These are phyloP conservation scores for Gardenia jasminoides DNA, from an alignment of 257 asterid species.

Conservation along the genomic window DNA sequence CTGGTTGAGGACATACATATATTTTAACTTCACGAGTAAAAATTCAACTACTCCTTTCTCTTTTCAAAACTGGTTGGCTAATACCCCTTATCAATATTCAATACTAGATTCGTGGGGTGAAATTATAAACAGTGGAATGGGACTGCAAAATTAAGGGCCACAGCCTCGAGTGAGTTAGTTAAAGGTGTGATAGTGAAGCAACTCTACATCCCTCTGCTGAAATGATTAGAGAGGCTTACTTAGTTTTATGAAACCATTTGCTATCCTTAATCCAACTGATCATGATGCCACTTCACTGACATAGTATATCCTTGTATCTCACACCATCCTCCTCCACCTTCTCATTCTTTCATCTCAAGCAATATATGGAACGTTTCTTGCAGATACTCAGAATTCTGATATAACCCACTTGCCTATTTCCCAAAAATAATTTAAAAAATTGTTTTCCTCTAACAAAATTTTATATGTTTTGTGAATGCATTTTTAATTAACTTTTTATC, in stretches of 20 bases:
- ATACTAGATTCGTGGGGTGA: not conserved
- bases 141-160: conserved; percentile 11
- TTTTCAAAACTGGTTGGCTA: not conserved
- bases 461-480: too few species aligned
- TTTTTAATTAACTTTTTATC: too few species aligned
- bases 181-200: conserved; percentile 34
- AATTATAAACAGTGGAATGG: not conserved
- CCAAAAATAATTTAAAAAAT: too few species aligned
- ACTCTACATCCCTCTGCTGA: not conserved
- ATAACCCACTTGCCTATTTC: too few species aligned
- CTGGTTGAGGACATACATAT: too few species aligned
- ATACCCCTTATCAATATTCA: not conserved
- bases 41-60: too few species aligned
- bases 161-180: conserved; percentile 19
- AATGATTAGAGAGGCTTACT: conserved; percentile 17
- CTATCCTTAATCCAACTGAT: conserved; percentile 8
- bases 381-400: too few species aligned
- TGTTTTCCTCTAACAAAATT: too few species aligned
- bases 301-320: not conserved
- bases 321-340: conserved; percentile 3
- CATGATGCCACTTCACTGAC: conserved; percentile 7
- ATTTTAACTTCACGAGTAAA: too few species aligned
- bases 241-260: not conserved
- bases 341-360: conserved; percentile 29
- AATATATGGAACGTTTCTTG: not conserved